Conservation (phyloP, 768 basidiomycete genomes). For the Rubroboletus satanas region DNA sequence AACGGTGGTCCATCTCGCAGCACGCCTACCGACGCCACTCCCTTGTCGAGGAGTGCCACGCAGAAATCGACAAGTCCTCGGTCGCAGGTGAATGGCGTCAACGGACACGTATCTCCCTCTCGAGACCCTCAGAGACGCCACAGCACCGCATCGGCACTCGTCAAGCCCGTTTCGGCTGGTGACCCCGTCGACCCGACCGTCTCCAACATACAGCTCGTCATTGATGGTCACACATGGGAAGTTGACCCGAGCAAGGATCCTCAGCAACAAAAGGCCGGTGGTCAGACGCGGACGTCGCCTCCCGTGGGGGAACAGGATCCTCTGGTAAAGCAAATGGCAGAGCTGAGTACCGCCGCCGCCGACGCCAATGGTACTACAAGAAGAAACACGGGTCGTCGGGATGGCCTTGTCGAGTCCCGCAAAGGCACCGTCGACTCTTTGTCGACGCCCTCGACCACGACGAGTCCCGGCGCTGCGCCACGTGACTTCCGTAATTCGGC, state of each 20-base stretch:
- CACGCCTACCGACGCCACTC: slow-evolving; percentile 32
- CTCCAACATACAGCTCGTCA: slow-evolving; percentile 56
- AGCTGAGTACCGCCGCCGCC: slow-evolving; percentile 37
- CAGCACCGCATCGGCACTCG: slow-evolving; percentile 20
- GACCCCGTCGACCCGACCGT: slow-evolving; percentile 63
- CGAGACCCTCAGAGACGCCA: slow-evolving; percentile 26
- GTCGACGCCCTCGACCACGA: slow-evolving; percentile 24
- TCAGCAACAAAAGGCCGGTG: slow-evolving; percentile 36
- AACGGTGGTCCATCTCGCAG: slow-evolving; percentile 33
- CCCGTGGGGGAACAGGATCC: slow-evolving; percentile 53
- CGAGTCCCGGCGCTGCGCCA: slow-evolving; percentile 6
- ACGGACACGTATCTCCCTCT: slow-evolving; percentile 27
- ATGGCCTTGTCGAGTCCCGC: slow-evolving; percentile 24
- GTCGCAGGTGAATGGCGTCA: slow-evolving; percentile 33
- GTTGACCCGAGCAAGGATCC: slow-evolving; percentile 66
- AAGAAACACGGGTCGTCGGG: slow-evolving; percentile 25
- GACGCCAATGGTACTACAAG: slow-evolving; percentile 14
- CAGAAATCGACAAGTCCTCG: slow-evolving; percentile 27
- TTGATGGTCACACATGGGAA: slow-evolving; percentile 63
- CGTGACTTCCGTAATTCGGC: slow-evolving; percentile 75
- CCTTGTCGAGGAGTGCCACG: slow-evolving; percentile 30
- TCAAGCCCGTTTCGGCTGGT: slow-evolving; percentile 34
- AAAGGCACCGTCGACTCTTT: slow-evolving; percentile 24
- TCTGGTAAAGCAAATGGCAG: slow-evolving; percentile 61
- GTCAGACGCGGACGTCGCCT: slow-evolving; percentile 22